phyloP scores from a whole-genome alignment of 179 eudicot genomes.

The Heliamphora pulchella region DNA sequence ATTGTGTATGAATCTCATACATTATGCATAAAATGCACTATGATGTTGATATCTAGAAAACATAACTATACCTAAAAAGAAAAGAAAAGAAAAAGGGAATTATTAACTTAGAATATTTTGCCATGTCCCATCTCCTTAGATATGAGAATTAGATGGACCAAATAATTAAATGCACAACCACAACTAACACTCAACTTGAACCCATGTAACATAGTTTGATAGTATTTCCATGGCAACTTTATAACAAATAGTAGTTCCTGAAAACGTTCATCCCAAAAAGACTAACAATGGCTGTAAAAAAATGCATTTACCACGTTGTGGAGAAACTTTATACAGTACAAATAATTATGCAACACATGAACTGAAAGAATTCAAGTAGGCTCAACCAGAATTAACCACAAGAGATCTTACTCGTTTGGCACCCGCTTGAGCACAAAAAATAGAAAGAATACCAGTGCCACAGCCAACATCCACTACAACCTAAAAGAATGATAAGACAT shows the following conservation, averaged over 20 bases:
- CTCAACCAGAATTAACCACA: not conserved
- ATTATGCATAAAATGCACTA: too few species aligned
- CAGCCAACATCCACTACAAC: constrained; percentile 98
- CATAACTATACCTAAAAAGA: too few species aligned
- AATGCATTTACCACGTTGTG: not conserved
- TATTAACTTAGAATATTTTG: too few species aligned
- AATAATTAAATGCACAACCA: too few species aligned
- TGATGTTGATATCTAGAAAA: too few species aligned
- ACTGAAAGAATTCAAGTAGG: not conserved
- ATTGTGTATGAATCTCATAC: too few species aligned
- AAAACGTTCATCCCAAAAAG: not conserved
- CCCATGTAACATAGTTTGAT: too few species aligned
- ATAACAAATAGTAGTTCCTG: not conserved
- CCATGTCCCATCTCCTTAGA: too few species aligned
- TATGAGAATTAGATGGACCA: too few species aligned
- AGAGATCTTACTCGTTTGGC: constrained; percentile 65
- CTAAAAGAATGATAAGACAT: constrained; percentile 33
- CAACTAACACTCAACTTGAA: too few species aligned
- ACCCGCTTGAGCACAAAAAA: constrained; percentile 98
- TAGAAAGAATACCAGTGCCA: constrained; percentile 93
- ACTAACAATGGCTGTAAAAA: not conserved
- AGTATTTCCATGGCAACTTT: not conserved
- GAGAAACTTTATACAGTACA: not conserved
- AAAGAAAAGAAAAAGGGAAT: too few species aligned
- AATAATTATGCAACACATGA: not conserved